Conservation (phyloP, 169 alveolate species). For the Plasmodium billcollinsi region DNA sequence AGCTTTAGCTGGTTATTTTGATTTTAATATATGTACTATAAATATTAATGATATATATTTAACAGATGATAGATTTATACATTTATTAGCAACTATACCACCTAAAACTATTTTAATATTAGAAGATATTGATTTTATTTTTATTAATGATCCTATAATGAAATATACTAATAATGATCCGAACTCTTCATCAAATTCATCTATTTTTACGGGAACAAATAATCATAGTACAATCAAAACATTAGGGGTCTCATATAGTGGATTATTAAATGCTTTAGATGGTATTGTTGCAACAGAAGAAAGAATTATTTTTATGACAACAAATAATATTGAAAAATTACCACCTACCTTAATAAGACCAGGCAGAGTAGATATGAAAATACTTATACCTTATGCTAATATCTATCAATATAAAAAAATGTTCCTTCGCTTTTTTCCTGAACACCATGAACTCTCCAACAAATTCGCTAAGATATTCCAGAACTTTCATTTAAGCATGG, state of each 20-base stretch:
- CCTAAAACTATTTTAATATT: constrained; percentile 75
- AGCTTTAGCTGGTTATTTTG: constrained; percentile 88
- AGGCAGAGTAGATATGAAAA: constrained; percentile 89
- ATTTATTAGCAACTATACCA: constrained; percentile 85
- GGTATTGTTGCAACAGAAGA: constrained; percentile 91
- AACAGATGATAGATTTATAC: constrained; percentile 87
- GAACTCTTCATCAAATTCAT: not conserved
- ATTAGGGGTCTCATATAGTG: constrained; percentile 87
- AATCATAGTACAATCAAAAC: constrained; percentile 27
- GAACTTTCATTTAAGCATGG: constrained; percentile 83
- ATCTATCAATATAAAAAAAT: constrained; percentile 80
- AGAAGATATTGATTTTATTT: constrained; percentile 73
- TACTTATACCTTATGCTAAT: constrained; percentile 85
- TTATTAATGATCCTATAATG: not conserved
- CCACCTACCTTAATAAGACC: constrained; percentile 87
- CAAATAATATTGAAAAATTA: constrained; percentile 85
- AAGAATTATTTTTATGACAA: constrained; percentile 87
- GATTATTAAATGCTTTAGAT: constrained; percentile 90
- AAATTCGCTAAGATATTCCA: constrained; percentile 78
- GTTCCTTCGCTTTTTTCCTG: constrained; percentile 86
- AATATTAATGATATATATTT: constrained; percentile 85
- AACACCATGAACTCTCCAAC: constrained; percentile 78
- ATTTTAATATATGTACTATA: constrained; percentile 86
- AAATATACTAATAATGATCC: not conserved
- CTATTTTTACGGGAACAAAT: not conserved